Conservation (phyloP, 1,284 basidiomycete genomes). For the Volvariella volvacea region DNA sequence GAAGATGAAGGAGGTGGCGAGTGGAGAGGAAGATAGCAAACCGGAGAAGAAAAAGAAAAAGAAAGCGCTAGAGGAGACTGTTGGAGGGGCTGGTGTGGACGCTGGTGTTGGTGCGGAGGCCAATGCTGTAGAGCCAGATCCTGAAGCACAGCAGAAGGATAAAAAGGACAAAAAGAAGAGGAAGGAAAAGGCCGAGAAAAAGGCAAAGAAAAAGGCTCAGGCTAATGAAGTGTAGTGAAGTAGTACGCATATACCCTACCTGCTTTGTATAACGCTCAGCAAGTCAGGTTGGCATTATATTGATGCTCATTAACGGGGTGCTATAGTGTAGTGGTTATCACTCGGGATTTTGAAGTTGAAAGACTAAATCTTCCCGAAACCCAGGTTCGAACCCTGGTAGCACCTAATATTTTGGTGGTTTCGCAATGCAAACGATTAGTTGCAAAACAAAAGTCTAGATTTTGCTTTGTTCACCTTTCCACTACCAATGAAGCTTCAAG, state of each 20-base stretch:
- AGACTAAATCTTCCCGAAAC: slow-evolving; percentile 17
- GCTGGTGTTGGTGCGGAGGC: background rate
- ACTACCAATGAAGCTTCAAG: no score
- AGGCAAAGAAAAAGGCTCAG: slow-evolving; percentile 3
- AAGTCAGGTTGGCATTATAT: slow-evolving; percentile 1
- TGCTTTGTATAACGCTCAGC: no score
- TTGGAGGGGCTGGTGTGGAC: background rate
- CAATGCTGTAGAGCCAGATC: no score
- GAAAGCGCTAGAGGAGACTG: background rate
- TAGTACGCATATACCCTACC: slow-evolving; percentile 2
- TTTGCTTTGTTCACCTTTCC: no score
- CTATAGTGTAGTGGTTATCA: slow-evolving; percentile 27
- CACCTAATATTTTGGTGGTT: slow-evolving; percentile 11
- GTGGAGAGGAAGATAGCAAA: background rate
- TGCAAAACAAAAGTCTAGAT: no score
- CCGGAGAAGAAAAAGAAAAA: background rate
- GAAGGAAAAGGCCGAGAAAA: background rate
- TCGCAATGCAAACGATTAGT: background rate
- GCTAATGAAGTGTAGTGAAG: slow-evolving; percentile 8
- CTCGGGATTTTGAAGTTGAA: slow-evolving; percentile 21
- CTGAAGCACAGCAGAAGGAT: no score
- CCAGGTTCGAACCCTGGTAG: slow-evolving; percentile 25
- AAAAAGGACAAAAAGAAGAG: no score
- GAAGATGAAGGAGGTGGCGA: background rate
- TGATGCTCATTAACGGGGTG: slow-evolving; percentile 10